Conservation (phyloP, 106 monocot species). For the Chionographis japonica region DNA sequence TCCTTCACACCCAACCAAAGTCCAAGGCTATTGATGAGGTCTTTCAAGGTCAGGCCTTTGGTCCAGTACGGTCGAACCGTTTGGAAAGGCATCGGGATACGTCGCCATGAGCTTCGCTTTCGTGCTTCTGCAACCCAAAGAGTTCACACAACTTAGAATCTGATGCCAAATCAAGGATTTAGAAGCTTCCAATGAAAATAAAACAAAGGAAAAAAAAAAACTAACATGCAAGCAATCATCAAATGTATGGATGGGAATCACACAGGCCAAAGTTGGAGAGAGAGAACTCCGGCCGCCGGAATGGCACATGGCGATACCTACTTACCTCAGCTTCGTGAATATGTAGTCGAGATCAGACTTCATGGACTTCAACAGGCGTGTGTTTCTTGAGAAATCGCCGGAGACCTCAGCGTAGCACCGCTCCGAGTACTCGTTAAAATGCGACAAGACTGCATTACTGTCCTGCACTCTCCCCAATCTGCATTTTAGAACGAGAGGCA, state of each 20-base stretch:
- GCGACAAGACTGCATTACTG: slow-evolving; percentile 85
- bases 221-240: neutral
- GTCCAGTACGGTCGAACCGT: slow-evolving; percentile 42
- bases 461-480: slow-evolving; percentile 95
- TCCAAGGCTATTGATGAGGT: slow-evolving; percentile 24
- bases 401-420: slow-evolving; percentile 69
- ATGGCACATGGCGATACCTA: neutral
- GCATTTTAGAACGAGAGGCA: neutral
- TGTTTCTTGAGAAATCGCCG: slow-evolving; percentile 68
- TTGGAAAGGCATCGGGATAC: slow-evolving; percentile 93
- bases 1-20: too few relatives aligned
- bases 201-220: neutral
- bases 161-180: neutral
- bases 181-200: neutral
- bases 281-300: too few relatives aligned
- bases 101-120: slow-evolving; percentile 65
- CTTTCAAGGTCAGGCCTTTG: slow-evolving; percentile 84
- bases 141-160: neutral
- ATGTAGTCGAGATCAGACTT: slow-evolving; percentile 93
- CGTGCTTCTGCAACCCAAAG: slow-evolving; percentile 53
- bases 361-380: slow-evolving; percentile 76
- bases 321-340: slow-evolving; percentile 77
- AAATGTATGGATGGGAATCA: neutral
- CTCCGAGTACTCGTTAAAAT: slow-evolving; percentile 96
- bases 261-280: neutral